Evolutionary conservation across 2,329 filamentous ascomycete species (phyloP).

Genomic region (Stagonosporopsis chrysanthemi): DNA sequence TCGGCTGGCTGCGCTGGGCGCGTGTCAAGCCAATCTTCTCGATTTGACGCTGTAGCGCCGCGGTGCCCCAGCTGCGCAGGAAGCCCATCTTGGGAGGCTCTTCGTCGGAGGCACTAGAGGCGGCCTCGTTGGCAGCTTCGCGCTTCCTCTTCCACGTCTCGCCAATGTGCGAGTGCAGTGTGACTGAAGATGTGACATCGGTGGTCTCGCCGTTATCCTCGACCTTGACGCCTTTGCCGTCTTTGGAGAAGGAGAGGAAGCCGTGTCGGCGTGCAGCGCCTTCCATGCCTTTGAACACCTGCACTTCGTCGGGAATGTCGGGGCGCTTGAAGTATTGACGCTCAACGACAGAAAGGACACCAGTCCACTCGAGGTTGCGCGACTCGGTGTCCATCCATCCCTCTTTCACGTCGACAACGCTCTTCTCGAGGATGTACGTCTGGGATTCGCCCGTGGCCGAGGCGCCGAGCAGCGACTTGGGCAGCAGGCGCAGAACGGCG

Average conservation of each 20-base stretch:
- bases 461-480: constrained; percentile 70
- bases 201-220: constrained; percentile 57
- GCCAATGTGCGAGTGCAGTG: constrained; percentile 75
- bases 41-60: constrained; percentile 78
- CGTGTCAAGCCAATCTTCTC: constrained; percentile 80
- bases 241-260: constrained; percentile 39
- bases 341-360: constrained; percentile 80
- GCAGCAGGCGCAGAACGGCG: constrained; percentile 77
- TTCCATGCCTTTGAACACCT: constrained; percentile 42
- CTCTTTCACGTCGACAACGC: constrained; percentile 78
- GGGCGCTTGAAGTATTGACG: constrained; percentile 72
- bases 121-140: constrained; percentile 51
- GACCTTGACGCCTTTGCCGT: constrained; percentile 33
- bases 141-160: constrained; percentile 66
- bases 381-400: constrained; percentile 86
- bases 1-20: constrained; percentile 78
- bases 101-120: constrained; percentile 43
- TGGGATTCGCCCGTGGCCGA: constrained; percentile 69
- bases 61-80: constrained; percentile 70
- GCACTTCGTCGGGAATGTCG: constrained; percentile 31
- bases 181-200: constrained; percentile 75
- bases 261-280: constrained; percentile 42
- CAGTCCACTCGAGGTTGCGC: constrained; percentile 81
- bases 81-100: constrained; percentile 62
- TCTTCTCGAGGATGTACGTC: constrained; percentile 81